Base-by-base conservation (phyloP, 257 asterid species). In the Nicotiana attenuata region DNA sequence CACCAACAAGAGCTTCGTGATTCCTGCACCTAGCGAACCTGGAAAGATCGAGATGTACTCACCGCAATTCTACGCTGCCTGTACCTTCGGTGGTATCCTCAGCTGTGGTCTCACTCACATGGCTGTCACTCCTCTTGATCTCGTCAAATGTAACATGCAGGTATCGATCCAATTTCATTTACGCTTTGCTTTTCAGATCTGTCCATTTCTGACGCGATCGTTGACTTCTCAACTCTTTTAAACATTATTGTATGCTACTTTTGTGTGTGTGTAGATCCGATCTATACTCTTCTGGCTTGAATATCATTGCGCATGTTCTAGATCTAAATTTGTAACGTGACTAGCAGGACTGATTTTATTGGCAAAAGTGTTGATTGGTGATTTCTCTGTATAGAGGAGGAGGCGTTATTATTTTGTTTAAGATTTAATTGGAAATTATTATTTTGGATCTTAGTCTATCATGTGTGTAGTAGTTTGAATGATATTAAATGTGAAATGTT, bases 101-200 rank as follows among this genome's bases (percentile, higher is more conserved):
- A 94, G 98, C 88, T 94, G 98, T 83, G 98, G 98, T 59, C 96
- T 94, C 50, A 94, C 98, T 38, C 98, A 94, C 85, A 94, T 85
- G 97, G 77, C 98, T 66, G 98, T 94, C 85, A 94, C 97, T 71
- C 98, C 98, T 83, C 98, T 94, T 26, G 98, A 94, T 86, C 96
- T 94, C 60, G 98, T 93, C 95, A 94, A 94, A 83, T 94, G 98
- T 87, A 94, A 94, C 86, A 94, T 94, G 98, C 98, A 94, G 97
- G 98, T 81, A 10, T 45, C 14, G 3, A 22, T 64, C 87, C 10
- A 17, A 63, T 81, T 59, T 31, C 7, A 45, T 59, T 45, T 52
- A 20, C 24, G 52, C 53, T 16, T 82, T 73, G 26, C 68, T 10
- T 28, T 66, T 24, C 41, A 26, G 41, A 35, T 78, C 47, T 28